A percentile compares a stretch with the other conserved stretches of the same genome.
phyloP scores from a whole-genome alignment of 2,329 filamentous ascomycete species.

The Aspergillus fischeri region DNA sequence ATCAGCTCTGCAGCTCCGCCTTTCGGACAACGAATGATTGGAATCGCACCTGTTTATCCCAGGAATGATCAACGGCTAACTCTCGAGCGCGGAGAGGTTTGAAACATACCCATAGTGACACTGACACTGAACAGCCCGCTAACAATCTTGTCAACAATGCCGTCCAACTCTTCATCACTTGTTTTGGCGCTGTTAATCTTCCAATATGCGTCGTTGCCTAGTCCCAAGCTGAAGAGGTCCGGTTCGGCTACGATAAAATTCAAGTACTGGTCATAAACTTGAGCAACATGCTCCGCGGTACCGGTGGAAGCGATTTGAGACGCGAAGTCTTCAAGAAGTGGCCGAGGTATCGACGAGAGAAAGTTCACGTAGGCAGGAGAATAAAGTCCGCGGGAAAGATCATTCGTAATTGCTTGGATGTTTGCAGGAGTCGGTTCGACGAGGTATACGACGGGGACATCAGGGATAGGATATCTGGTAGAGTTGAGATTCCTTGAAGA shows the following conservation, averaged over 20 bases:
- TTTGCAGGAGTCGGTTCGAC: constrained; percentile 82
- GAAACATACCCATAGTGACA: constrained; percentile 81
- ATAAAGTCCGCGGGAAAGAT: constrained; percentile 84
- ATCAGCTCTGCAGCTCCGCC: constrained; percentile 92
- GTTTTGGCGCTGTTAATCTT: constrained; percentile 92
- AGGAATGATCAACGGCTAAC: constrained; percentile 5
- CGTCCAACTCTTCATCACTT: constrained; percentile 83
- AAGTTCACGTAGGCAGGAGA: constrained; percentile 96
- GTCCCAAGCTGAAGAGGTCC: constrained; percentile 88
- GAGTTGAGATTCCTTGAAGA: constrained; percentile 68
- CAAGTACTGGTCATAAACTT: constrained; percentile 93
- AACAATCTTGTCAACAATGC: constrained; percentile 84
- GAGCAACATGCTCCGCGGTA: constrained; percentile 83
- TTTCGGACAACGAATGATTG: constrained; percentile 91
- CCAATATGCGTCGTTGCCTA: constrained; percentile 92
- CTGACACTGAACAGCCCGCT: constrained; percentile 96
- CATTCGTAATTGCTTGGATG: constrained; percentile 74
- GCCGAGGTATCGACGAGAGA: constrained; percentile 84
- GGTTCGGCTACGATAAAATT: constrained; percentile 97
- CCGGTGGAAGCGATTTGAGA: constrained; percentile 77
- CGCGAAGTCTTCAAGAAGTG: constrained; percentile 91
- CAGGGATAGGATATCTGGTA: constrained; percentile 82
- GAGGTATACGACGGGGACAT: constrained; percentile 95
- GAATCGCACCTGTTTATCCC: constrained; percentile 66
- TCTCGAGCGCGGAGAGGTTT: background rate